phyloP scores from a whole-genome alignment of 148 eudicot species.

The Vaccinium vitisidaea region DNA sequence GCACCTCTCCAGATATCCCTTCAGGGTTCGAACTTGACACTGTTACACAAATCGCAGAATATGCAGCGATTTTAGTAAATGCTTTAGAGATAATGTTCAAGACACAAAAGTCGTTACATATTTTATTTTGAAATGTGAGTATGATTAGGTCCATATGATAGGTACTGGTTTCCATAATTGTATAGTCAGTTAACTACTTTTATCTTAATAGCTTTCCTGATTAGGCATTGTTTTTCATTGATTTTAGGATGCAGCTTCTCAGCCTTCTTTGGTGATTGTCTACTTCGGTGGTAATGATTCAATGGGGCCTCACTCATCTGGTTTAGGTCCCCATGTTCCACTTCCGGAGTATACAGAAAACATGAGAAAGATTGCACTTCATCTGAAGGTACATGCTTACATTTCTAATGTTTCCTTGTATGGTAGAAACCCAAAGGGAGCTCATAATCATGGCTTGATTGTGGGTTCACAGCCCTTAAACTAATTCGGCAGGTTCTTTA shows the following conservation, averaged over 20 bases:
- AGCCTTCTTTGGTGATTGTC: slow-evolving; percentile 76
- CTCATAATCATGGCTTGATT: background rate
- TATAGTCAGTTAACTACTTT: background rate
- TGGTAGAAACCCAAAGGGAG: background rate
- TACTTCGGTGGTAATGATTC: slow-evolving; percentile 98
- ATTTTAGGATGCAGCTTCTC: slow-evolving; percentile 58
- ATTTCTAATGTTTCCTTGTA: background rate
- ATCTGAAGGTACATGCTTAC: slow-evolving; percentile 65
- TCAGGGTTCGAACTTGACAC: background rate
- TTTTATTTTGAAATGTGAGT: background rate
- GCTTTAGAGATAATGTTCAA: background rate
- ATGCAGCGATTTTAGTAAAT: slow-evolving; percentile 2
- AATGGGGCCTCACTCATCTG: slow-evolving; percentile 80
- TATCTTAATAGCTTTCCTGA: slow-evolving; percentile 8
- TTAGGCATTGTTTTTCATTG: slow-evolving; percentile 13
- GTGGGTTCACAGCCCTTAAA: background rate
- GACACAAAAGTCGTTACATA: background rate
- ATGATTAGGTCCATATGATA: background rate
- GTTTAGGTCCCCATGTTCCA: slow-evolving; percentile 95
- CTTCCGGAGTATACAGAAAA: slow-evolving; percentile 84
- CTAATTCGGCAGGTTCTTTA: background rate
- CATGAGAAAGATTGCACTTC: slow-evolving; percentile 81
- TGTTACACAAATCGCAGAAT: background rate
- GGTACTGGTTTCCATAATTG: background rate
- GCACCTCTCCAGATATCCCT: background rate